Conservation (phyloP, 305 asterid genomes). For the Andrographis paniculata region DNA sequence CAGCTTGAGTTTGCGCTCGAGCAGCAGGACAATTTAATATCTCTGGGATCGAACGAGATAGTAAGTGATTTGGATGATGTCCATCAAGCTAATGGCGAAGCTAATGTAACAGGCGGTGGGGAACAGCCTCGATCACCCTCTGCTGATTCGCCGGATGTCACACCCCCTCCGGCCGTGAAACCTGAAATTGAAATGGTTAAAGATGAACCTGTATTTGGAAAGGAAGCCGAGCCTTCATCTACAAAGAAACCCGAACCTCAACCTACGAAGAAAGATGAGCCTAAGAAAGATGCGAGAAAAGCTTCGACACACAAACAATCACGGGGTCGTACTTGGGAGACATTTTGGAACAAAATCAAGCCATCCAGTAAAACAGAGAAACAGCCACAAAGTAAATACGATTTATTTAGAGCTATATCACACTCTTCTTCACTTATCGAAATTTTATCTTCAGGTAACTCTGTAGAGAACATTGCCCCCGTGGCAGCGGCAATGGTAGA, state of each 20-base stretch:
- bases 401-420: not conserved
- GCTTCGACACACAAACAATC: conserved; percentile 21
- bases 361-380: conserved; percentile 15
- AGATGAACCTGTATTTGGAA: not conserved
- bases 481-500: conserved; percentile 1
- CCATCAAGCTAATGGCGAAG: conserved; percentile 13
- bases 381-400: not conserved
- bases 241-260: conserved; percentile 11
- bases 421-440: not conserved
- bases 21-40: conserved; percentile 36
- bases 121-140: conserved; percentile 12
- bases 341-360: conserved; percentile 21
- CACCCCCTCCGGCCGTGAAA: not conserved
- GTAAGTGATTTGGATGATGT: conserved; percentile 16
- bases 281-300: conserved; percentile 21
- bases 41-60: conserved; percentile 18
- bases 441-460: not conserved
- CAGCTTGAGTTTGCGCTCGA: conserved; percentile 67
- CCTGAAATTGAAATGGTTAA: not conserved
- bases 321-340: conserved; percentile 25
- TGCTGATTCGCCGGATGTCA: conserved; percentile 7
- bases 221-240: conserved; percentile 7
- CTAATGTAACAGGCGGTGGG: not conserved
- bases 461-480: conserved; percentile 14
- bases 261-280: conserved; percentile 17